Base-by-base conservation (phyloP, 192 early-diverging fungal species). In the Rhizoclosmatium globosum region DNA sequence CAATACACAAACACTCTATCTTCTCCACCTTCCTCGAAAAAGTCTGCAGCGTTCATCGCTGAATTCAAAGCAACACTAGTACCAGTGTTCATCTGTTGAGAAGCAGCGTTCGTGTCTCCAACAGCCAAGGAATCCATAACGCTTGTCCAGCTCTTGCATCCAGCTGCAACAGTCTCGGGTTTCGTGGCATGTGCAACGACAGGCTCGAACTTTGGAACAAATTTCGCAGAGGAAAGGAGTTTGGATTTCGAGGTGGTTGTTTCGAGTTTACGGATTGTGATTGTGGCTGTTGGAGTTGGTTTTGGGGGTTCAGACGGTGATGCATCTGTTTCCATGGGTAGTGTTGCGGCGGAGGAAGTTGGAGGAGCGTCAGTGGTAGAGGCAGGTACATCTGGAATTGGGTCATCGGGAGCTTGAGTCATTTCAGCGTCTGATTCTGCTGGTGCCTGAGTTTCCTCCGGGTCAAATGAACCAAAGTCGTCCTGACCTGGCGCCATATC, bases 1-100 rank as follows among this genome's bases (percentile, higher is more conserved):
- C 97, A 99, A 85, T 90, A 99, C 81, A 96, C 85, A 48, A 81
- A 81, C 60, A 97, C 53, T 4, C 82, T 83, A 31, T 31, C 31
- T 9, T 21, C 44, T 15, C 92, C 91, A 66, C 93, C 89, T 23
- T 57, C 73, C 59, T 88, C 88, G 41, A 88, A 77, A 42, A 48
- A 65, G 43, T 79, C 66, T 15, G 42, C 44, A 17, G n/a, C 53
- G 42, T 71, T 71, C 2, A 38, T 39, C 1, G 41, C 23, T 61
- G 41, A 85, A 42, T 50, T 43, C 57, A 61, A 13, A 13, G 13
- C 47, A 47, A 61, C 58, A 57, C 70, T 50, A 68, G 80, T 43
- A 43, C 60, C 7, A 53, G 9, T 53, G 41, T 17, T 53, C 46
- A 74, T 41, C 39, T 62, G 17, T 57, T 64, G 43, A 46, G 50